These are phyloP conservation scores for Grosmannia serpens DNA, from an alignment of 2,329 filamentous ascomycete species.

Conservation along the genomic window DNA sequence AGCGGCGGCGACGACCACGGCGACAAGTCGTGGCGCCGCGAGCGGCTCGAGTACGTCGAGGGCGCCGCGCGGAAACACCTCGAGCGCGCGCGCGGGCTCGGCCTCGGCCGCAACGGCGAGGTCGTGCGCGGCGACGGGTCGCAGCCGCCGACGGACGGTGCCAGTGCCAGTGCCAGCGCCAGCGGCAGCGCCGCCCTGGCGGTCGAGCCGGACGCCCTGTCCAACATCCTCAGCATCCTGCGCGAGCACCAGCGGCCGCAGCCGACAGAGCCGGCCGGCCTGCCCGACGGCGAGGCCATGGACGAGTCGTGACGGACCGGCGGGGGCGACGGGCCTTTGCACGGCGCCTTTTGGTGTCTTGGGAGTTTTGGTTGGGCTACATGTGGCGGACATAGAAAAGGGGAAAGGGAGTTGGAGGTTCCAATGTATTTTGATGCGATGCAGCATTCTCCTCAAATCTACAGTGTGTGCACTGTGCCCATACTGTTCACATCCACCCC, in stretches of 20 bases:
- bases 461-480: too few relatives aligned
- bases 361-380: too few relatives aligned
- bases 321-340: too few relatives aligned
- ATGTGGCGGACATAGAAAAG: too few relatives aligned
- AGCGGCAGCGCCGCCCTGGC: constrained; percentile 34
- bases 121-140: constrained; percentile 33
- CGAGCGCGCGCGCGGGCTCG: constrained; percentile 56
- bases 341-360: too few relatives aligned
- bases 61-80: constrained; percentile 65
- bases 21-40: constrained; percentile 48
- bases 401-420: too few relatives aligned
- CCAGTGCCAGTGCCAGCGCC: too few relatives aligned
- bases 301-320: constrained; percentile 19
- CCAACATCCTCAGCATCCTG: constrained; percentile 12
- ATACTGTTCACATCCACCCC: too few relatives aligned
- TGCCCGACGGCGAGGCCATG: constrained; percentile 13
- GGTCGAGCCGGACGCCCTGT: constrained; percentile 26
- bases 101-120: constrained; percentile 49
- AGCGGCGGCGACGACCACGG: constrained; percentile 7
- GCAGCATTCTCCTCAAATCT: too few relatives aligned
- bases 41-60: constrained; percentile 76
- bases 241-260: constrained; percentile 5
- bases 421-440: too few relatives aligned
- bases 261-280: background rate
- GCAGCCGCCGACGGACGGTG: too few relatives aligned